These are phyloP conservation scores for Yarrowia hollandica DNA, from an alignment of 805 yeast genomes.

Conservation along the genomic window DNA sequence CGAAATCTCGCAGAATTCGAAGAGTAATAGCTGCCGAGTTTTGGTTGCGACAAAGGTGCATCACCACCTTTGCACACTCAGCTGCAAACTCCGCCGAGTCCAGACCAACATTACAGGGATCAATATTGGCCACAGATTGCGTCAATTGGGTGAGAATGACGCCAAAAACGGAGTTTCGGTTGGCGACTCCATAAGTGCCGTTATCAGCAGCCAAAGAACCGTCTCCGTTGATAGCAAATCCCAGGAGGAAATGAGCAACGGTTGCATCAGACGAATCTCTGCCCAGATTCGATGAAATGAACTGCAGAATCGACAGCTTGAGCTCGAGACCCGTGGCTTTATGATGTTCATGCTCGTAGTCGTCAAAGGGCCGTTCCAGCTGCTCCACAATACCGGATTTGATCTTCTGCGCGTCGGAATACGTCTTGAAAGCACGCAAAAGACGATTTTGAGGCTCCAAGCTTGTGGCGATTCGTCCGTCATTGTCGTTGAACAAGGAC, in stretches of 20 bases:
- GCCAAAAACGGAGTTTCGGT: constrained; percentile 57
- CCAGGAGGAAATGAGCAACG: constrained; percentile 74
- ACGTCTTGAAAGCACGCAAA: constrained; percentile 67
- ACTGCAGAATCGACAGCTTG: constrained; percentile 61
- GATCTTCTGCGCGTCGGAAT: constrained; percentile 75
- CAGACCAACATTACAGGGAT: constrained; percentile 46
- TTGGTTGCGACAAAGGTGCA: constrained; percentile 60
- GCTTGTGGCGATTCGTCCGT: constrained; percentile 40
- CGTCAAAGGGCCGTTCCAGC: constrained; percentile 46
- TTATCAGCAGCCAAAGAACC: constrained; percentile 50
- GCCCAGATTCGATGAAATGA: constrained; percentile 53
- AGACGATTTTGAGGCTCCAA: constrained; percentile 56
- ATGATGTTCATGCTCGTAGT: constrained; percentile 40
- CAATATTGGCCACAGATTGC: constrained; percentile 49
- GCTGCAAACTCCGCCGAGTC: constrained; percentile 62
- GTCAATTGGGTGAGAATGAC: constrained; percentile 54
- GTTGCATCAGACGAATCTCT: constrained; percentile 49
- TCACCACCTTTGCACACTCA: constrained; percentile 58
- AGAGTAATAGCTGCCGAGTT: constrained; percentile 55
- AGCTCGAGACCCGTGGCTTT: constrained; percentile 42
- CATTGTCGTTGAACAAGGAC: constrained; percentile 47
- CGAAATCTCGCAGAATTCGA: constrained; percentile 51
- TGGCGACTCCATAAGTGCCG: constrained; percentile 52
- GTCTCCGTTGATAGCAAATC: constrained; percentile 60
- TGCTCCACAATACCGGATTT: constrained; percentile 72